Evolutionary conservation across 768 basidiomycete genomes (phyloP).

Genomic region (Rhodotorula diobovata): DNA sequence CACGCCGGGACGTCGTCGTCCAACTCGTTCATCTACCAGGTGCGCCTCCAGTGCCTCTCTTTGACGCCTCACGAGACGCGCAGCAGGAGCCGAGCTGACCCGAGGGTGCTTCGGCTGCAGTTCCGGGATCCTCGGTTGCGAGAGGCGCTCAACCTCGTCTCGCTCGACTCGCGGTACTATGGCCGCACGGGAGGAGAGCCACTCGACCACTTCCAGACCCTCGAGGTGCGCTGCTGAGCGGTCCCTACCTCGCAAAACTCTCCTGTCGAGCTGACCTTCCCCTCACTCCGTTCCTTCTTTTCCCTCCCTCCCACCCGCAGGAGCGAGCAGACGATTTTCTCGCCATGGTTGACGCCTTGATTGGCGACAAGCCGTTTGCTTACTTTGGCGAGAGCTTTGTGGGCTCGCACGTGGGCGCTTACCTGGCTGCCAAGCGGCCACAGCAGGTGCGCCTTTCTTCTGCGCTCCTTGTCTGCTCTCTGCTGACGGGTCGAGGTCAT

Average conservation of each 20-base stretch:
- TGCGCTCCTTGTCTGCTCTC: no score
- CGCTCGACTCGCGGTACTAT: slow-evolving; percentile 22
- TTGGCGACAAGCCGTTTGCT: slow-evolving; percentile 12
- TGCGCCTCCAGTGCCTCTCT: background rate
- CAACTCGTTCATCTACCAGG: slow-evolving; percentile 25
- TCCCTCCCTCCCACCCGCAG: background rate
- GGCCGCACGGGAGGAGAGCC: background rate
- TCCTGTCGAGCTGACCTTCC: background rate
- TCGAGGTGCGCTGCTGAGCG: slow-evolving; percentile 17
- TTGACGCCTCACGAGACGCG: no score
- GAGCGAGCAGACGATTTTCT: slow-evolving; percentile 27
- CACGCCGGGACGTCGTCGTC: slow-evolving; percentile 17
- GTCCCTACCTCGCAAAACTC: no score
- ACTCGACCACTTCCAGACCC: slow-evolving; percentile 9
- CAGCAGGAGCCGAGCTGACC: background rate
- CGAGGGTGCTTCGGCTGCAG: background rate
- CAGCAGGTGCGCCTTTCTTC: background rate
- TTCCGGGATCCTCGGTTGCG: slow-evolving; percentile 10
- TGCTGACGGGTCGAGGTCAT: no score
- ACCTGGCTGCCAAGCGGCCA: slow-evolving; percentile 7
- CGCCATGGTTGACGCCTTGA: slow-evolving; percentile 14
- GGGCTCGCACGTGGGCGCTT: slow-evolving; percentile 10
- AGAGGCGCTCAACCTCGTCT: slow-evolving; percentile 16
- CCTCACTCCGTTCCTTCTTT: background rate
- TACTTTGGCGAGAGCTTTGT: slow-evolving; percentile 25